Evolutionary conservation across 176 grass and related monocot species (phyloP), one percentile per base, ranked within the genome.

Genomic region (Chloris gayana): DNA sequence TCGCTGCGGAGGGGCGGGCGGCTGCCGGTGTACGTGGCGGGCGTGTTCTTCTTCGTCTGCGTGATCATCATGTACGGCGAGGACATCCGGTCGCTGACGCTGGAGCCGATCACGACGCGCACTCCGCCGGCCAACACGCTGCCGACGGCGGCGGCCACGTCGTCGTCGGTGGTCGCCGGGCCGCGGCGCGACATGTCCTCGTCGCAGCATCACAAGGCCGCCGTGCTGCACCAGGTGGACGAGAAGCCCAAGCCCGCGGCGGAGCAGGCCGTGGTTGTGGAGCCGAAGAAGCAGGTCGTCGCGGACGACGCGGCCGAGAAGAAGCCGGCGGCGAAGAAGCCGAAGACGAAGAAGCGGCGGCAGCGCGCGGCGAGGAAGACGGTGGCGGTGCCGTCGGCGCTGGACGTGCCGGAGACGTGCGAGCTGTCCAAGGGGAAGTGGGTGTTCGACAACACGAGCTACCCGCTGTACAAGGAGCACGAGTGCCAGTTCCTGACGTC

Each of bases 401-500:
- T 89, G 21, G 67, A 71, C 70, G 82, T 91, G 76, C 82, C 85
- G 46, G 85, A 87, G 75, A 88, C 83, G 39, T 91, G 94, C 81
- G 89, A 97, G 74, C 68, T 97, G 79, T 88, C 84, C 34, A 84
- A 79, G 74, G 94, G 94, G 2, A 58, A 80, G 58, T 97, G 94
- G 94, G 83, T 97, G 81, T 91, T 78, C 84, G 94, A 97, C 80
- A 81, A 88, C 80, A 47, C 80, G 68, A 88, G 85, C 76, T 93
- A 91, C 74, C 94, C 94, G 18, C 44, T 93, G 74, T 97, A 97
- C 91, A 72, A 44, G 27, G 94, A 93, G 61, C 76, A 87, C 31
- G 84, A 97, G 74, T 97, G 94, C 86, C 29, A 56, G 39, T 93
- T 97, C 94, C 87, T 97, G 62, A 93, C 91, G 17, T 68, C 76